Percentiles rank a stretch among this genome's conserved stretches.
phyloP scores from a whole-genome alignment of 306 rosid species.

The Sphenostylis stenocarpa region DNA sequence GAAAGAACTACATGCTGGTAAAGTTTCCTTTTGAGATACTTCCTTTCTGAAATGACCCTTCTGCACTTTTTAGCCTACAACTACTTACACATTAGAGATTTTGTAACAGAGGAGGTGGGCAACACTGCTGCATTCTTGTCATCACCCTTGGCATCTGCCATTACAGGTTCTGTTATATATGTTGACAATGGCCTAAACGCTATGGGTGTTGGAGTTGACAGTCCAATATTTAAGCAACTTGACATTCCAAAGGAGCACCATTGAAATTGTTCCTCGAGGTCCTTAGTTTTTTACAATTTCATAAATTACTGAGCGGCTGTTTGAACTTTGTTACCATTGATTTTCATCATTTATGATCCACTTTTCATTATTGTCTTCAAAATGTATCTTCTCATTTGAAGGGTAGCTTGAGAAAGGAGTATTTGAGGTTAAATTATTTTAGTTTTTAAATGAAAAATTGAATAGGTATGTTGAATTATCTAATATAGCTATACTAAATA shows the following conservation, averaged over 20 bases:
- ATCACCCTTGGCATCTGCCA: constrained; percentile 86
- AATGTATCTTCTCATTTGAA: neutral
- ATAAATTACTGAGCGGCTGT: constrained; percentile 3
- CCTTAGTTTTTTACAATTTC: constrained; percentile 17
- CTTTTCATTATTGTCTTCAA: neutral
- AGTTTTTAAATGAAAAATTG: neutral
- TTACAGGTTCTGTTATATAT: constrained; percentile 73
- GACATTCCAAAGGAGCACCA: constrained; percentile 39
- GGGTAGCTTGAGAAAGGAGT: neutral
- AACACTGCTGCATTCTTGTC: constrained; percentile 84
- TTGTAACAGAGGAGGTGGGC: constrained; percentile 80
- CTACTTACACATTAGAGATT: constrained; percentile 1
- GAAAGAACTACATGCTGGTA: constrained; percentile 87
- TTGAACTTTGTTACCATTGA: constrained; percentile 5
- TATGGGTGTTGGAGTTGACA: constrained; percentile 90
- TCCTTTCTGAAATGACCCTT: neutral
- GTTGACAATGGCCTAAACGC: constrained; percentile 91
- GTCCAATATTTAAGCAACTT: constrained; percentile 42
- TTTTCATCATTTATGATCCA: constrained; percentile 1
- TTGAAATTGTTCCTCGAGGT: neutral
- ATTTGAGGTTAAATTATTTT: neutral
- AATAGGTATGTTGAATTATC: neutral
- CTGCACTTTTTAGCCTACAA: neutral
- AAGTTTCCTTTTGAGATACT: neutral
- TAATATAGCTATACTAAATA: too few relatives aligned